A percentile compares a stretch with the other conserved stretches of the same genome.
Conservation (phyloP, 352 stramenopile species). For the Phytophthora meadii region DNA sequence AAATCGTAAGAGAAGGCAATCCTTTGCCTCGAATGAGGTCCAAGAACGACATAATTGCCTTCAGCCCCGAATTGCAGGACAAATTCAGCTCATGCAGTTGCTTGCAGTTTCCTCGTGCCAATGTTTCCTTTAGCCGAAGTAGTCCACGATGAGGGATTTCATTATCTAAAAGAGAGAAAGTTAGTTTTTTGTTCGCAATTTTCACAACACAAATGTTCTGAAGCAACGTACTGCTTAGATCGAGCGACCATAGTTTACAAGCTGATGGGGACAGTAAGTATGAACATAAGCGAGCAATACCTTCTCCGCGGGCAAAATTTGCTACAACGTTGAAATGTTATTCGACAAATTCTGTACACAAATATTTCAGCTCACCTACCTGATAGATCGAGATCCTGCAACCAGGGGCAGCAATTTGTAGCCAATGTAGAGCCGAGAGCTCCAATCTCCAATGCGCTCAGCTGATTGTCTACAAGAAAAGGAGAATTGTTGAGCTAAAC, state of each 20-base stretch:
- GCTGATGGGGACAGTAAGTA: conserved; percentile 50
- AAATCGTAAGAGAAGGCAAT: conserved; percentile 59
- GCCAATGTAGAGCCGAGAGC: conserved; percentile 30
- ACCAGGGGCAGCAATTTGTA: conserved; percentile 26
- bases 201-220: neutral
- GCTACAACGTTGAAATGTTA: conserved; percentile 20
- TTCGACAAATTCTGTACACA: no score
- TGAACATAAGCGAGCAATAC: conserved; percentile 46
- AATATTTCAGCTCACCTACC: conserved; percentile 15
- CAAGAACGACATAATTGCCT: conserved; percentile 57
- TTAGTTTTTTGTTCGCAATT: neutral
- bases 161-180: conserved; percentile 44
- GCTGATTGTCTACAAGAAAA: conserved; percentile 42
- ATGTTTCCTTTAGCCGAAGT: conserved; percentile 45
- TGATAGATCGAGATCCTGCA: conserved; percentile 50
- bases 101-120: conserved; percentile 43
- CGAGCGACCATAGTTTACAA: conserved; percentile 39
- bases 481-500: neutral
- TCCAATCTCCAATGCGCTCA: conserved; percentile 48
- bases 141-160: conserved; percentile 51
- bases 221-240: conserved; percentile 55
- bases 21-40: conserved; percentile 54
- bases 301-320: conserved; percentile 53
- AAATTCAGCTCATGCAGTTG: conserved; percentile 66
- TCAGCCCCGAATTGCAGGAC: conserved; percentile 48